Evolutionary conservation across 441 rosid species (phyloP), one percentile per base, ranked within the genome.

Genomic region (Pelargonium australe): DNA sequence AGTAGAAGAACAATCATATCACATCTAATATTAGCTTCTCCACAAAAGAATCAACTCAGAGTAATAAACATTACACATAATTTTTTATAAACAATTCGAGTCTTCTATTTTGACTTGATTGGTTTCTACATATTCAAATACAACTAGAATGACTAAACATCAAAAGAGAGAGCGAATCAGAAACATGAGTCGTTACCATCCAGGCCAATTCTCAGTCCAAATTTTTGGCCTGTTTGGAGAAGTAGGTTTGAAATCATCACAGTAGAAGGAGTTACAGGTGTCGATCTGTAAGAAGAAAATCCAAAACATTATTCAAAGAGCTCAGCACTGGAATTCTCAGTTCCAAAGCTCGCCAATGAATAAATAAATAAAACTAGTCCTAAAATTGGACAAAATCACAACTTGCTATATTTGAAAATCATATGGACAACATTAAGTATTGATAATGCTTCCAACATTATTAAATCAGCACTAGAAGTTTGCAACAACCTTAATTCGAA

Each of bases 151-250:
- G 45, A 67, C 14, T 62, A 57, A 40, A 25, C 31, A 44, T 11
- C 12, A 40, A 64, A 23, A 17, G 3, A 17, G 6, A 66, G 57
- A 49, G 57, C 6, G 7, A 14, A 49, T 49, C 17, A 49, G 57
- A 49, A 49, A 49, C 16, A 49, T 13, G 20, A 17, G 11, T 41
- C 25, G 8, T 57, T 57, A 94, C 99, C 99, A 95, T 89, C 99
- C 97, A 80, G 99, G 97, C 99, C 99, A 95, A 74, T 95, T 91
- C 86, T 95, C 97, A 55, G 99, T 95, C 97, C 99, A 95, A 31
- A 95, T 84, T 75, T 91, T 95, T n/a, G 99, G 99, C 80, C 86
- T 90, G 82, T 84, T 86, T 0, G 92, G 89, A 68, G 81, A 80
- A 75, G 85, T 87, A 57, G 98, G 97, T 71, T 78, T 84, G 78